A percentile compares a stretch with the other conserved stretches of the same genome.
These are phyloP conservation scores for Schizosaccharomyces pombe DNA, from an alignment of 805 yeast species.

Conservation along the genomic window DNA sequence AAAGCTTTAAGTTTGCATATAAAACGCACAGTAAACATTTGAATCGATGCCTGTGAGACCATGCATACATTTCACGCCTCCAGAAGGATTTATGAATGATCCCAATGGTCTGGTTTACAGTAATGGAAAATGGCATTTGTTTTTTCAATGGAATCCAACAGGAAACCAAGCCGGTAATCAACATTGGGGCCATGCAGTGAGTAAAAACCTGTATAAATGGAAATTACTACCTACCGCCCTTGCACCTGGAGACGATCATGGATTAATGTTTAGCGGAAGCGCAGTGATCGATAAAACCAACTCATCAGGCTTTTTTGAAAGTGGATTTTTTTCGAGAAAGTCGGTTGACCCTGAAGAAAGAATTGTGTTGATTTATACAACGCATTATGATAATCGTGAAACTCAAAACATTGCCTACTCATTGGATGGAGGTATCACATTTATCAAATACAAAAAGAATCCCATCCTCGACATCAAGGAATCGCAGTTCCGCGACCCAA, in stretches of 20 bases:
- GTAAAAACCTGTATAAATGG: neutral
- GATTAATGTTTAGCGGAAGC: neutral
- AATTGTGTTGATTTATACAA: neutral
- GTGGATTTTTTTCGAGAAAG: neutral
- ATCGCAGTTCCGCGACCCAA: conserved; percentile 7
- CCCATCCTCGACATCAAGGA: neutral
- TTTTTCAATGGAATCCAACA: conserved; percentile 20
- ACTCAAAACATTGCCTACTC: neutral
- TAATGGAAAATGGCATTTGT: conserved; percentile 17
- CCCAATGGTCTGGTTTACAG: conserved; percentile 23
- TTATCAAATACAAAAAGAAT: neutral
- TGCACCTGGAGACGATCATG: neutral
- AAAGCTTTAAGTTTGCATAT: too few species aligned
- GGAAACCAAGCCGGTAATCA: conserved; percentile 17
- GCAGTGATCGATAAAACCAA: neutral
- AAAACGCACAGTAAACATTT: too few species aligned
- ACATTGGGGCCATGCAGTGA: conserved; percentile 23
- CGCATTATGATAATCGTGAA: neutral
- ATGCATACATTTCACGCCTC: conserved; percentile 17
- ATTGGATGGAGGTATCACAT: conserved; percentile 1
- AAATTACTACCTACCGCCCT: neutral
- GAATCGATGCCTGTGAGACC: conserved; percentile 3
- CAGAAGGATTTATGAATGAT: conserved; percentile 21
- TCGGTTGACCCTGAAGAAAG: neutral
- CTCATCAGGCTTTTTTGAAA: neutral